phyloP scores from a whole-genome alignment of 306 rosid species.

The Mucuna pruriens region DNA sequence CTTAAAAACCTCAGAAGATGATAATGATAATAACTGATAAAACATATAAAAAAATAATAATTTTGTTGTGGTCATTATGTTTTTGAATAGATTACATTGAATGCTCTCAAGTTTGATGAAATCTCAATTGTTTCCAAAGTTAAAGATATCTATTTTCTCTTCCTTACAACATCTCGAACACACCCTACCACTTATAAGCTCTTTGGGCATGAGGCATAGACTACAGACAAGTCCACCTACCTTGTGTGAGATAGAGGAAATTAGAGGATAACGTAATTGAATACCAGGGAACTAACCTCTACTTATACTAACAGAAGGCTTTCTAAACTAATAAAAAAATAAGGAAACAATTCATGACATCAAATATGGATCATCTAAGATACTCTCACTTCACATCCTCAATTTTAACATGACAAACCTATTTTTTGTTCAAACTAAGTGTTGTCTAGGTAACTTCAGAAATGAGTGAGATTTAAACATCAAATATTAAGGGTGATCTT shows the following conservation, averaged over 20 bases:
- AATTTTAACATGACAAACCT: conserved; percentile 14
- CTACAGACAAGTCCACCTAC: background rate
- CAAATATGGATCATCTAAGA: conserved; percentile 1
- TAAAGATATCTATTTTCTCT: conserved; percentile 11
- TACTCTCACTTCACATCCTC: background rate
- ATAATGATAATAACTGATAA: conserved; percentile 25
- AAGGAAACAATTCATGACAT: no score
- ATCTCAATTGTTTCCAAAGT: background rate
- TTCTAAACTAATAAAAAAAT: background rate
- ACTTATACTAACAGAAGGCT: background rate
- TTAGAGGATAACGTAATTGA: background rate
- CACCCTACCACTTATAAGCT: no score
- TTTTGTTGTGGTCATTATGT: background rate
- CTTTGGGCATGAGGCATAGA: background rate
- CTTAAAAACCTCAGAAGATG: conserved; percentile 40
- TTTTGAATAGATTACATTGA: background rate
- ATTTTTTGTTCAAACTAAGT: background rate
- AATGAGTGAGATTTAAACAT: background rate
- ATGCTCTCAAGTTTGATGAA: background rate
- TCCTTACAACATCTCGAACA: background rate
- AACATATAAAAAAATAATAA: no score
- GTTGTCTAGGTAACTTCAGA: background rate
- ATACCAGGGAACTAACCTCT: background rate
- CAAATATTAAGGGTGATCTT: background rate
- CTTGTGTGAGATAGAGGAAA: background rate